Conservation (phyloP, 495 filamentous ascomycete species). For the Penicillium nucicola region DNA sequence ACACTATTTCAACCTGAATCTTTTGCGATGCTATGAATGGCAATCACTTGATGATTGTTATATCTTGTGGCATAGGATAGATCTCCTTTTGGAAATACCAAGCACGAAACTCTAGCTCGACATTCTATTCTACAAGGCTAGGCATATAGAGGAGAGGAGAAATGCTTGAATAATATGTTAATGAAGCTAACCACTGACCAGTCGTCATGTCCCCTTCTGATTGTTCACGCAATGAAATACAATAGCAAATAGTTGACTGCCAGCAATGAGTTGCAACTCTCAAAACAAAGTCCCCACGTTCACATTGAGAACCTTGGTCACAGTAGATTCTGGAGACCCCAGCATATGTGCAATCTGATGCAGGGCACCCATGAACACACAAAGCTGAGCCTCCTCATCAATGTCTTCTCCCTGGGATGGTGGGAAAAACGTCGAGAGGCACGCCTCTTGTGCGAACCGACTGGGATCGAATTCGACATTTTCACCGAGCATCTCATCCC, state of each 20-base stretch:
- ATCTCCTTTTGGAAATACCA: too few relatives aligned
- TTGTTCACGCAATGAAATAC: neutral
- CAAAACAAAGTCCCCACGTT: slow-evolving; percentile 38
- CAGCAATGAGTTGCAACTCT: neutral
- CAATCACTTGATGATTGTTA: too few relatives aligned
- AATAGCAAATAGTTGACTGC: neutral
- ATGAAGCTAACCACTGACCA: too few relatives aligned
- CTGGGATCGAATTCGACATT: slow-evolving; percentile 22
- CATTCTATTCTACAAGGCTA: too few relatives aligned
- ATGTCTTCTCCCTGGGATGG: neutral
- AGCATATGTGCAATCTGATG: slow-evolving; percentile 1
- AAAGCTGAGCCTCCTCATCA: neutral
- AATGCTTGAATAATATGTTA: too few relatives aligned
- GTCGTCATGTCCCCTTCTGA: too few relatives aligned
- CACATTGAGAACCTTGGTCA: slow-evolving; percentile 17
- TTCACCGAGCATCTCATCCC: slow-evolving; percentile 43
- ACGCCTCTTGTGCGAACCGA: neutral
- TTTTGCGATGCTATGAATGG: too few relatives aligned
- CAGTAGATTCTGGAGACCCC: slow-evolving; percentile 12
- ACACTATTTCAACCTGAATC: too few relatives aligned
- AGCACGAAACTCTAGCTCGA: too few relatives aligned
- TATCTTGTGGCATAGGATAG: too few relatives aligned
- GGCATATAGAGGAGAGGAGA: too few relatives aligned
- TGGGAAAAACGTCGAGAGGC: neutral
- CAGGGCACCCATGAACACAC: neutral